Conservation (phyloP, 148 eudicot species). For the Vaccinium macrocarpon region DNA sequence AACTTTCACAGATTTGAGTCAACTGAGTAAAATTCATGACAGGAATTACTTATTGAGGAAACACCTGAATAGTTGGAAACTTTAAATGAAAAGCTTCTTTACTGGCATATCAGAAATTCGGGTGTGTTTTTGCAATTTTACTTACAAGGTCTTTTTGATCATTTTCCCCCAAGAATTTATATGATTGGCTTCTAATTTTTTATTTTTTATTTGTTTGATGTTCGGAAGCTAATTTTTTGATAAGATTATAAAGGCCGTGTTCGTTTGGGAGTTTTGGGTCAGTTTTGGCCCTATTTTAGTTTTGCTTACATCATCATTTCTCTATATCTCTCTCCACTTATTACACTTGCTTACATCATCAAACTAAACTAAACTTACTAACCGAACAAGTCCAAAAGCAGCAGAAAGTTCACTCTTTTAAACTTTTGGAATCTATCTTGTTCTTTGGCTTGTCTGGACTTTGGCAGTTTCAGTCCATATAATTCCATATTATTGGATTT, state of each 20-base stretch:
- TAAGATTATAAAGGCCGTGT: not conserved
- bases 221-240: not conserved
- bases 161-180: not conserved
- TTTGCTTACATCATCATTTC: too few relatives aligned
- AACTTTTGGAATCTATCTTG: not conserved
- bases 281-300: too few relatives aligned
- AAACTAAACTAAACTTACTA: too few relatives aligned
- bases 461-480: not conserved
- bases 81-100: not conserved
- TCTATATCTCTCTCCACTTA: too few relatives aligned
- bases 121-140: not conserved
- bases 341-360: too few relatives aligned
- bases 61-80: not conserved
- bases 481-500: not conserved
- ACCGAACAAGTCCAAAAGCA: too few relatives aligned
- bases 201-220: not conserved
- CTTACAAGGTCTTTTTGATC: not conserved
- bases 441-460: not conserved
- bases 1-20: too few relatives aligned
- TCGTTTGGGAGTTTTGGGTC: too few relatives aligned
- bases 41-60: not conserved
- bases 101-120: not conserved
- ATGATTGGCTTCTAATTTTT: not conserved
- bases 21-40: too few relatives aligned
- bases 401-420: not conserved